Evolutionary conservation across 805 yeast species (phyloP).

Genomic region (Wickerhamomyces queroliae): DNA sequence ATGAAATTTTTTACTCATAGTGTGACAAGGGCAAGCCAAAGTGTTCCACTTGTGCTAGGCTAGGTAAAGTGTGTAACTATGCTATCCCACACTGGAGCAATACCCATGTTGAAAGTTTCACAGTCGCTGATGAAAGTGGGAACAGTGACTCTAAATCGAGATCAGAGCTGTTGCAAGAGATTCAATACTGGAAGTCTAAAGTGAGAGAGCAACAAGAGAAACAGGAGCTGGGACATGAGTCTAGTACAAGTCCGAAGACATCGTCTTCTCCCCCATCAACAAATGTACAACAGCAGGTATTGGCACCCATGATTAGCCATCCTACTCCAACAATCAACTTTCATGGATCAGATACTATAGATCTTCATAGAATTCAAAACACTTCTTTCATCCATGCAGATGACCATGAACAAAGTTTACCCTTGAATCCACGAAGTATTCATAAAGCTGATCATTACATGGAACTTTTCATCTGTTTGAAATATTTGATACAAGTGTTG

Average conservation of each 20-base stretch:
- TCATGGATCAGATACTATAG: slow-evolving; percentile 2
- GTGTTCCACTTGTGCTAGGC: slow-evolving; percentile 20
- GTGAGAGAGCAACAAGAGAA: not conserved
- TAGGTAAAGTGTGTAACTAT: slow-evolving; percentile 10
- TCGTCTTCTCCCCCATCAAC: not conserved
- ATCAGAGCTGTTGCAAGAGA: not conserved
- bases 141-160: not conserved
- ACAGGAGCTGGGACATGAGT: no score
- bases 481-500: slow-evolving; percentile 5
- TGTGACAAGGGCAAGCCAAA: slow-evolving; percentile 10
- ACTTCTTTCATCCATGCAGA: slow-evolving; percentile 9
- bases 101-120: not conserved
- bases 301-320: not conserved
- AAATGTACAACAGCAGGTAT: no score
- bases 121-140: not conserved
- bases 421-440: slow-evolving; percentile 8
- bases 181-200: not conserved
- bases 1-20: not conserved
- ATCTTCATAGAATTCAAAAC: slow-evolving; percentile 11
- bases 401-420: slow-evolving; percentile 16
- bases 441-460: slow-evolving; percentile 14
- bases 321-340: not conserved
- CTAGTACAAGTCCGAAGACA: not conserved
- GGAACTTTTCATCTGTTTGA: slow-evolving; percentile 10
- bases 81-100: not conserved